These are phyloP conservation scores for Cyclostephanos invisitatus DNA, from an alignment of 108 stramenopile genomes.

Conservation along the genomic window DNA sequence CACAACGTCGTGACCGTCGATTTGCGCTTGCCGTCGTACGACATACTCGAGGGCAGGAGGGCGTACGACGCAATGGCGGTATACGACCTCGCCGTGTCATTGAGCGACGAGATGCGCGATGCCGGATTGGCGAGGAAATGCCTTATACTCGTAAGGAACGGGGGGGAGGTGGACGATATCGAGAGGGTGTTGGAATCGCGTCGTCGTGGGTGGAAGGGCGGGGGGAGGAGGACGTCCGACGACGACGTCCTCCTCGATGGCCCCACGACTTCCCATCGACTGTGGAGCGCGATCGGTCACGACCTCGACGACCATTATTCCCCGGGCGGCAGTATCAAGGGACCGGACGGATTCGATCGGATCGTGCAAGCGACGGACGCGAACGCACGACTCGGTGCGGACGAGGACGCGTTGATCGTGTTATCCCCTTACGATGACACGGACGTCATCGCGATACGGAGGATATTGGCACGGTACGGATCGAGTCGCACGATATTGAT, in stretches of 20 bases:
- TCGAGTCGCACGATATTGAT: conserved; percentile 19
- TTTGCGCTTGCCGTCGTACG: conserved; percentile 44
- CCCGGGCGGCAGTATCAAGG: conserved; percentile 14
- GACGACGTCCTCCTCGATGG: too few species aligned
- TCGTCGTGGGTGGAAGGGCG: background rate
- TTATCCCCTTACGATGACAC: conserved; percentile 36
- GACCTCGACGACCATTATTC: background rate
- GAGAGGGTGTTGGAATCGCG: background rate
- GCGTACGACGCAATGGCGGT: conserved; percentile 32
- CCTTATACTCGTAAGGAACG: conserved; percentile 34
- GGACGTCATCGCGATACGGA: conserved; percentile 43
- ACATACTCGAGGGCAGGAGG: conserved; percentile 46
- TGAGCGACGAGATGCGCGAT: conserved; percentile 19
- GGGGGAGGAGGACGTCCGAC: too few species aligned
- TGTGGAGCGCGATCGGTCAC: conserved; percentile 47
- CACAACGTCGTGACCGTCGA: conserved; percentile 47
- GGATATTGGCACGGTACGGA: conserved; percentile 46
- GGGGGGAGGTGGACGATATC: background rate
- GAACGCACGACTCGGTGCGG: conserved; percentile 22
- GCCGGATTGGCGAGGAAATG: conserved; percentile 41
- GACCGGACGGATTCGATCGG: conserved; percentile 49
- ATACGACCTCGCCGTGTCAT: conserved; percentile 24
- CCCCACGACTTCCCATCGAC: conserved; percentile 26
- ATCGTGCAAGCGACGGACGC: conserved; percentile 43
- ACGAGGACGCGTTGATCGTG: conserved; percentile 46